These are phyloP conservation scores for Zostera marina DNA, from an alignment of 116 monocot genomes.

Conservation along the genomic window DNA sequence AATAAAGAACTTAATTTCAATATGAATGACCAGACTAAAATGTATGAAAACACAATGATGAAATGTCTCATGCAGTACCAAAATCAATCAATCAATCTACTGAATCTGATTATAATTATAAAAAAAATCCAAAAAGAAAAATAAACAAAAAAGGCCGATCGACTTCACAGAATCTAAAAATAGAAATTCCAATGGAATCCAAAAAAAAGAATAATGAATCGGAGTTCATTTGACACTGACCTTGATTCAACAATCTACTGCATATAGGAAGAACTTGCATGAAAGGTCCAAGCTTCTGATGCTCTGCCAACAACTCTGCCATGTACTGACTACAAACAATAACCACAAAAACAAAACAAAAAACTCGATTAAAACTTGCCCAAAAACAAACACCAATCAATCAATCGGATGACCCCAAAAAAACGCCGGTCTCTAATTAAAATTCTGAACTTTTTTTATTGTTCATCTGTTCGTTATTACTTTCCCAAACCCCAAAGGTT, in stretches of 20 bases:
- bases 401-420: slow-evolving; percentile 1
- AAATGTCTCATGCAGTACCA: background rate
- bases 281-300: slow-evolving; percentile 94
- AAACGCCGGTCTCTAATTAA: background rate
- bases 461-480: background rate
- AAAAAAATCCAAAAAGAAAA: background rate
- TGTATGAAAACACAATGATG: background rate
- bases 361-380: slow-evolving; percentile 12
- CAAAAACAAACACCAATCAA: slow-evolving; percentile 7
- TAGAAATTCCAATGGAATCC: background rate
- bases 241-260: slow-evolving; percentile 78
- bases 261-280: slow-evolving; percentile 93
- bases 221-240: slow-evolving; percentile 19
- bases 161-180: background rate
- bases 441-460: background rate
- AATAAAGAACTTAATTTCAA: background rate
- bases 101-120: too few relatives aligned
- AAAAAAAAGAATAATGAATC: background rate
- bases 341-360: slow-evolving; percentile 6
- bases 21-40: background rate
- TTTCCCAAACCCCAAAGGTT: background rate
- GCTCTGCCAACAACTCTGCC: slow-evolving; percentile 82
- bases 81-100: slow-evolving; percentile 1
- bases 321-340: slow-evolving; percentile 65
- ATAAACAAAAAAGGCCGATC: background rate